phyloP scores from a whole-genome alignment of 2,329 filamentous ascomycete species.

The Monosporascus sp. region DNA sequence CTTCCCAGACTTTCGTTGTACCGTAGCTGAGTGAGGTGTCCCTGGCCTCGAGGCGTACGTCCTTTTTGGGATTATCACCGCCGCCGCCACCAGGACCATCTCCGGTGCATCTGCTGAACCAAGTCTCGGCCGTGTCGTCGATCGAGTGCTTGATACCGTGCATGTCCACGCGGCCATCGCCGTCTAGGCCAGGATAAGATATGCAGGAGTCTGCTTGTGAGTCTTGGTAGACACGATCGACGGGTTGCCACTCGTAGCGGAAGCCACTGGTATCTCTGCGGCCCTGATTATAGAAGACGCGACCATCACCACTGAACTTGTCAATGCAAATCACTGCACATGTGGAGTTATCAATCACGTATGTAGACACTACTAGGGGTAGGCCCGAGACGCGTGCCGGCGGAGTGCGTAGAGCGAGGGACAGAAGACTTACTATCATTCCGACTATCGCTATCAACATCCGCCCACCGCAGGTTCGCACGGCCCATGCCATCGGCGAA shows the following conservation, averaged over 20 bases:
- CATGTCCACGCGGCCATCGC: slow-evolving; percentile 20
- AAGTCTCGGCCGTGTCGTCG: background rate
- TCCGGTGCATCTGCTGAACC: background rate
- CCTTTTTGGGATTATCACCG: no score
- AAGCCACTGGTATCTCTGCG: slow-evolving; percentile 5
- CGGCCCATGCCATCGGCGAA: slow-evolving; percentile 24
- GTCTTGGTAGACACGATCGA: background rate
- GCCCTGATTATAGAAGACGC: slow-evolving; percentile 19
- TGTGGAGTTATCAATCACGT: no score
- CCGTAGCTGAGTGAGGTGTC: no score
- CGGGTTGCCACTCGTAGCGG: slow-evolving; percentile 10
- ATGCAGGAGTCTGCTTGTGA: slow-evolving; percentile 11
- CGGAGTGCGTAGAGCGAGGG: no score
- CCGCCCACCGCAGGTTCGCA: slow-evolving; percentile 31
- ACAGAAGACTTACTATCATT: slow-evolving; percentile 17
- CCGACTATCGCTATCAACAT: slow-evolving; percentile 32
- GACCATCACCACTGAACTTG: slow-evolving; percentile 27
- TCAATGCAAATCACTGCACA: slow-evolving; percentile 23
- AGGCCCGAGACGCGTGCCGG: no score
- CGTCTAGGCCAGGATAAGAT: slow-evolving; percentile 20
- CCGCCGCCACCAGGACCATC: no score
- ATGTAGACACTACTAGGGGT: no score
- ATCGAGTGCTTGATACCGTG: slow-evolving; percentile 4
- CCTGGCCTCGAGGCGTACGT: no score
- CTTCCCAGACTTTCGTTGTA: no score